Conservation (phyloP, 1,139 yeast genomes). For the Suhomyces coccinellae region DNA sequence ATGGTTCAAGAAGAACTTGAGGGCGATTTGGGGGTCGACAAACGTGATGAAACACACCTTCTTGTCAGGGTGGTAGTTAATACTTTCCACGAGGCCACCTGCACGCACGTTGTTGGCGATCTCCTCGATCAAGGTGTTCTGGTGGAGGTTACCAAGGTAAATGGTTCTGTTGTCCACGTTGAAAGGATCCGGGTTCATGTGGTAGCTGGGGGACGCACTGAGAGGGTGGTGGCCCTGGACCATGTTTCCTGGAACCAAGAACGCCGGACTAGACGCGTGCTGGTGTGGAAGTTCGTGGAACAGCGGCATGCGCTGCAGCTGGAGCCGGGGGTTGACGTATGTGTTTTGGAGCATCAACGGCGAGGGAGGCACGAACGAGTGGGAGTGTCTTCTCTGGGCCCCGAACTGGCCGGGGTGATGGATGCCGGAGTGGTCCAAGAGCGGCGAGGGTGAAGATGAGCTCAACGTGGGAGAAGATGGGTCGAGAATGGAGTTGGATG, state of each 20-base stretch:
- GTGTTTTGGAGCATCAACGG: constrained; percentile 8
- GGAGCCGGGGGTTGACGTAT: constrained; percentile 4
- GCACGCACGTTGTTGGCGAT: constrained; percentile 51
- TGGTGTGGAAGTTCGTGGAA: constrained; percentile 4
- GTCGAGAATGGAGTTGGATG: constrained; percentile 6
- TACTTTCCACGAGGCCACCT: constrained; percentile 48
- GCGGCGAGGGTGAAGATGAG: constrained; percentile 8
- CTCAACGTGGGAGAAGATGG: constrained; percentile 11
- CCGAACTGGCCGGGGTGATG: constrained; percentile 4
- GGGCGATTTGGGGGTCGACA: constrained; percentile 44
- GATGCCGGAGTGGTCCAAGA: constrained; percentile 2
- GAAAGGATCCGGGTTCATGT: constrained; percentile 16
- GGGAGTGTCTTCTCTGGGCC: constrained; percentile 6
- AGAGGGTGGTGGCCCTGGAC: constrained; percentile 1
- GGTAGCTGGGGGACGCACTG: constrained; percentile 7
- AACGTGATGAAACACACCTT: constrained; percentile 48
- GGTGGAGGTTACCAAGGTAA: constrained; percentile 47
- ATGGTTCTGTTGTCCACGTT: constrained; percentile 44
- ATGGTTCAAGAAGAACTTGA: constrained; percentile 44
- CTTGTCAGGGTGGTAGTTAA: constrained; percentile 39
- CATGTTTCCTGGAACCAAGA: constrained; percentile 3
- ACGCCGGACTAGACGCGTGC: constrained; percentile 3
- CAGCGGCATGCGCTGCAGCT: constrained; percentile 2
- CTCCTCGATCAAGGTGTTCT: constrained; percentile 48
- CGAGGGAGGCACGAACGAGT: constrained; percentile 8